phyloP scores from a whole-genome alignment of 768 basidiomycete species.

The Termitomyces heimii region DNA sequence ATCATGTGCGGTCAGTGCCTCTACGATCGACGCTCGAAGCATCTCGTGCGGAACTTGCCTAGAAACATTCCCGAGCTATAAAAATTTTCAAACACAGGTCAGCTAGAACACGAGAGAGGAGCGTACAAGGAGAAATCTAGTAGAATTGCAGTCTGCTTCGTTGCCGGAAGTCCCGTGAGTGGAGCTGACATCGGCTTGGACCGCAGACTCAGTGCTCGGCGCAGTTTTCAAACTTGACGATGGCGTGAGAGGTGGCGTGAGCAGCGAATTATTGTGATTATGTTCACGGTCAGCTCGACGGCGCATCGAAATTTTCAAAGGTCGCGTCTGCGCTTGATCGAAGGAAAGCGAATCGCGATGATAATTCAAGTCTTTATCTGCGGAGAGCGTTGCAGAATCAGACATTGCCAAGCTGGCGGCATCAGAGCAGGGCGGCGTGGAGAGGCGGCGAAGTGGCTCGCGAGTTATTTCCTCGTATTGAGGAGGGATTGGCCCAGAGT shows the following conservation, averaged over 20 bases:
- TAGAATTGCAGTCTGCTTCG: constrained; percentile 24
- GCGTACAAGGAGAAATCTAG: constrained; percentile 31
- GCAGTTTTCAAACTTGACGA: constrained; percentile 46
- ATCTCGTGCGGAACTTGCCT: constrained; percentile 18
- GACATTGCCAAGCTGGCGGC: not conserved
- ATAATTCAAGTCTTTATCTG: constrained; percentile 1
- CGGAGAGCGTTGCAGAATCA: not conserved
- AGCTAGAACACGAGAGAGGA: not conserved
- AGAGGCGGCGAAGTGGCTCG: constrained; percentile 24
- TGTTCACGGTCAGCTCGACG: constrained; percentile 30
- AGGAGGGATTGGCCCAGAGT: constrained; percentile 35
- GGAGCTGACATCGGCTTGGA: constrained; percentile 11
- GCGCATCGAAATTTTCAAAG: constrained; percentile 24
- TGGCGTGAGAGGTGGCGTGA: constrained; percentile 70
- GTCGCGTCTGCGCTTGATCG: constrained; percentile 14
- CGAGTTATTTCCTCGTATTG: constrained; percentile 22
- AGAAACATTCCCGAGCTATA: constrained; percentile 32
- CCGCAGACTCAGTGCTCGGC: constrained; percentile 25
- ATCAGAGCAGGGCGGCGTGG: constrained; percentile 23
- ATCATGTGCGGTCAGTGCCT: constrained; percentile 13
- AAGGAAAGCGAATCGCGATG: constrained; percentile 14
- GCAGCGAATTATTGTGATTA: constrained; percentile 29
- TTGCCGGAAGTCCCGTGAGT: constrained; percentile 18
- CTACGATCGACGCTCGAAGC: constrained; percentile 22
- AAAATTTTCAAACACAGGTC: not conserved